Evolutionary conservation across 495 filamentous ascomycete genomes (phyloP), one percentile per base, ranked within the genome.

Genomic region (Neurospora sp.): DNA sequence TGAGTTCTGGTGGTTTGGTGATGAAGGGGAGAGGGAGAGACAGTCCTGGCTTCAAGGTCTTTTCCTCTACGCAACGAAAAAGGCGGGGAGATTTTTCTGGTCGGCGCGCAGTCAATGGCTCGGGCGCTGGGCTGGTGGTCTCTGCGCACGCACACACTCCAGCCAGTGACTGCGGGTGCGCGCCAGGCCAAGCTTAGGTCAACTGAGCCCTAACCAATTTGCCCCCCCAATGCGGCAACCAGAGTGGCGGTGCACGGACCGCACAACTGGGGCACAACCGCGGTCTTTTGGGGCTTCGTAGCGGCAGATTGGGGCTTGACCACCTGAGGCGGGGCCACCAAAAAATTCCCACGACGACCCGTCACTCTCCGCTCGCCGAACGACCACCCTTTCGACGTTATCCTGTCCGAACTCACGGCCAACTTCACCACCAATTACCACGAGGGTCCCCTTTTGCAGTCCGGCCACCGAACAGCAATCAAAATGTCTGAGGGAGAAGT

Each of bases 401-500:
- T 66, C 53, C 53, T 61, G 53, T 35, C 53, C 53, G 53, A 61
- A 61, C 53, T 66, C 53, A 66, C 53, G 53, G 42, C 27, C 40
- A 70, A 46, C 40, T 35, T 70, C 68, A 73, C 40, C 66, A 69
- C 71, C 27, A 70, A 31, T 69, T 69, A 40, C 38, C 59, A 39
- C 70, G 41, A 41, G 40, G 20, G 40, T 71, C 70, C 70, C 40
- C 70, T 46, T 39, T 46, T 59, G 53, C 53, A 66, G 53, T 66
- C 53, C 53, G 53, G 53, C 53, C 53, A 66, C 53, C 53, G 68
- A 72, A 77, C 71, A 70, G 72, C 74, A 78, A 59, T 83, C 89
- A 94, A 85, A 79, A 96, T 96, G 95, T 97, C 94, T 91, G 95
- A 98, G 87, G 94, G 91, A 86, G 95, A 97, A 88, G 89, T 97